phyloP scores from a whole-genome alignment of 768 basidiomycete species.

The Amanita rimosa region DNA sequence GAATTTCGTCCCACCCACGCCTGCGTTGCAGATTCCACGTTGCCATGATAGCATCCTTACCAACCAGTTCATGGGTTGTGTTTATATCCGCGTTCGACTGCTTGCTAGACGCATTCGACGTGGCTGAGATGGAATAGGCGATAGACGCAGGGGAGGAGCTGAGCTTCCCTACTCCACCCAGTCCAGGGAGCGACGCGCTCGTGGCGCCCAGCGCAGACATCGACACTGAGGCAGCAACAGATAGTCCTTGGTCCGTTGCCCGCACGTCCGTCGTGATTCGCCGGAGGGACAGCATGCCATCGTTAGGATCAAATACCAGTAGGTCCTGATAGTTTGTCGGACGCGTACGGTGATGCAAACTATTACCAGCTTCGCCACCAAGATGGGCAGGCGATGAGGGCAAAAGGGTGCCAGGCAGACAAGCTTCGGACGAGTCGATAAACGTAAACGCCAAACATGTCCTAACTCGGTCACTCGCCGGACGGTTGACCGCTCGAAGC shows the following conservation, averaged over 20 bases:
- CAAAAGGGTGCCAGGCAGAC: conserved; percentile 28
- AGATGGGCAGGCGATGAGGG: conserved; percentile 8
- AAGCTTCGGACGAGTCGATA: conserved; percentile 24
- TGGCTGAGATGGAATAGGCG: not conserved
- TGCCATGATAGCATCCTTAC: conserved; percentile 33
- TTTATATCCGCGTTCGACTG: conserved; percentile 12
- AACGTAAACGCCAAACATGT: conserved; percentile 49
- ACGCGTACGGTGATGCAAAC: conserved; percentile 18
- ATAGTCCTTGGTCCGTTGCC: conserved; percentile 13
- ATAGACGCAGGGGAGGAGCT: conserved; percentile 10
- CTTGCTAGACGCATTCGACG: conserved; percentile 1
- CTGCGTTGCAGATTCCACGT: conserved; percentile 54
- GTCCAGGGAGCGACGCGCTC: conserved; percentile 52
- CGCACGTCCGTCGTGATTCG: conserved; percentile 36
- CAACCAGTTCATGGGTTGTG: conserved; percentile 22
- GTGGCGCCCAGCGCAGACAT: conserved; percentile 24
- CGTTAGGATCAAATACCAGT: conserved; percentile 53
- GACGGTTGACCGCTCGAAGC: conserved; percentile 25
- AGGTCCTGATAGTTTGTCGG: conserved; percentile 51
- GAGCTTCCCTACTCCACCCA: conserved; percentile 30
- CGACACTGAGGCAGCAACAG: conserved; percentile 18
- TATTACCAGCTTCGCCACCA: conserved; percentile 14
- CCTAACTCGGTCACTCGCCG: conserved; percentile 15
- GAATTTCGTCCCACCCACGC: conserved; percentile 43
- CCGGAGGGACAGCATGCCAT: conserved; percentile 43